Base-by-base conservation (phyloP, 495 filamentous ascomycete species). In the Daldinia vernicosa region DNA sequence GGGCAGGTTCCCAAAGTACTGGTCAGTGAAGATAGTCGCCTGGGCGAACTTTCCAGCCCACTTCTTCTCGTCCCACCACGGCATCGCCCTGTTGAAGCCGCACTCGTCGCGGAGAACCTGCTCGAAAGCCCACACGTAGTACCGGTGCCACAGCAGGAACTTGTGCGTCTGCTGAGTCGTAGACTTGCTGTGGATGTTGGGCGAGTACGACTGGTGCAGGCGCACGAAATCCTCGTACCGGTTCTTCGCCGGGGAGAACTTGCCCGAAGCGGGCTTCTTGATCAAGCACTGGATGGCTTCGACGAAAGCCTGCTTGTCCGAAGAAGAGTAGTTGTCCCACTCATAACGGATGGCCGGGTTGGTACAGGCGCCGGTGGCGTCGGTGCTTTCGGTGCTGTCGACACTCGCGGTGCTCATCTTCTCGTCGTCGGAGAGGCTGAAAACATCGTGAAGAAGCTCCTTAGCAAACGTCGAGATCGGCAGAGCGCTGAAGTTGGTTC, bases 121-220 rank as follows among this genome's bases (percentile, higher is more conserved):
- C 70, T 91, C 89, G 72, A 86, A 89, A 27, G 80, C 77, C 77
- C 79, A 88, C 52, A 83, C 82, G 79, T 85, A 91, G 79, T 89
- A 88, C 1, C 89, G 83, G 77, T 91, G 89, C 88, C 89, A 92
- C n/a, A 84, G 75, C 8, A 90, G 80, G 79, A 92, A 89, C 67
- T 85, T 87, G 43, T 86, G 88, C 12, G 76, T 76, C 60, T 74
- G 72, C 81, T 84, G 63, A 19, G 47, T 73, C 11, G 69, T 81
- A 85, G 82, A 74, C 51, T 80, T 85, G 67, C 82, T 86, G 76
- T 92, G 89, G 66, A 91, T 90, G 47, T 75, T 72, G 56, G 82
- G 69, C 0, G 88, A 86, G 73, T 90, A 87, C 65, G 87, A 85
- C 79, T 91, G 89, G 79, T 91, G 89, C 4, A 86, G 82, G 22